Base-by-base conservation (phyloP, 768 basidiomycete species). In the Calocybe cyanea region DNA sequence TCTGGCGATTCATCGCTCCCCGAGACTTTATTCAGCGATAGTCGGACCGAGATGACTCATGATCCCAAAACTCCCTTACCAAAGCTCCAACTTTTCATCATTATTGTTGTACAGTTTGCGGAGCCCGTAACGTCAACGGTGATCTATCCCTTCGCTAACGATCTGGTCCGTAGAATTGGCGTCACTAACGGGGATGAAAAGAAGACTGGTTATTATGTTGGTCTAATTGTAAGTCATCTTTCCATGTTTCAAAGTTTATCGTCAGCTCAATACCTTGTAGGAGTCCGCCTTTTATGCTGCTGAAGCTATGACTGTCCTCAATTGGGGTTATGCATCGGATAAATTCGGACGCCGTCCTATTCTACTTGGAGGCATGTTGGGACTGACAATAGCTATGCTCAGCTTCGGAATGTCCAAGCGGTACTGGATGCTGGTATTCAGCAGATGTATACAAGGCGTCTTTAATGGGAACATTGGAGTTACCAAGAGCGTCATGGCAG, bases 121-220 rank as follows among this genome's bases (percentile, higher is more conserved):
- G 68, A 70, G 49, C 68, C 69, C 11, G 48, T 72, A 14, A 63
- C 67, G 0, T 60, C 63, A 6, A 63, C 65, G 2, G 71, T 71
- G 11, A 66, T 71, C 30, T 69, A 67, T 40, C 69, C 69, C 1
- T 72, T 71, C 46, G 59, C 69, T 15, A 65, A 65, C 38, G 63
- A 69, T 33, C 62, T 69, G 24, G 61, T 72, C 7, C 53, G 62
- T 24, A 59, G 59, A 38, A 64, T 63, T 7, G 70, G 70, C 0
- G 56, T 71, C 17, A 68, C 69, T 1, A 48, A 54, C 9, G 68
- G 68, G 18, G 64, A 71, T 38, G 69, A 69, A 42, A 48, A 53
- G 10, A 68, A 63, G 40, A 66, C 63, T 3, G 72, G 71, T 2
- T 70, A 74, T 41, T 72, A 66, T 48, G 67, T 67, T 25, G 71